Evolutionary conservation across 129 eudicot species (phyloP).

Genomic region (Arctium minus): DNA sequence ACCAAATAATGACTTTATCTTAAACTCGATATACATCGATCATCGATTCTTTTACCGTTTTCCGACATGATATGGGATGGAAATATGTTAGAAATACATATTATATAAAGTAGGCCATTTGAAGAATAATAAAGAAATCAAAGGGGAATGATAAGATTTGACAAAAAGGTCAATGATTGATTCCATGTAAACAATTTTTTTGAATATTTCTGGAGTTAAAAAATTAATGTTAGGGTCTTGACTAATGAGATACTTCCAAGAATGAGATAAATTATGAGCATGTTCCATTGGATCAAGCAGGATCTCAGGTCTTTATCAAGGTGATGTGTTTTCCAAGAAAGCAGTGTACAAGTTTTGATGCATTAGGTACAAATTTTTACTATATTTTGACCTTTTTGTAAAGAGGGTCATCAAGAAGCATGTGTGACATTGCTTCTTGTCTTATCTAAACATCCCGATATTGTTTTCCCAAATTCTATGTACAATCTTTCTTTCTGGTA

Average conservation of each 20-base stretch:
- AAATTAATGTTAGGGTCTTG: constrained; percentile 17
- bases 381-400: constrained; percentile 9
- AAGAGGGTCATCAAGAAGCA: constrained; percentile 25
- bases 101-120: background rate
- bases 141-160: background rate
- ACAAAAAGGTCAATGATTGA: constrained; percentile 20
- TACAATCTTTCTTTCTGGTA: background rate
- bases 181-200: constrained; percentile 9
- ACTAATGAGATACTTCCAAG: constrained; percentile 31
- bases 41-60: background rate
- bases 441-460: constrained; percentile 9
- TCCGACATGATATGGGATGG: background rate
- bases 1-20: background rate
- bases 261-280: constrained; percentile 38
- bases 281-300: constrained; percentile 71
- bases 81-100: background rate
- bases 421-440: constrained; percentile 25
- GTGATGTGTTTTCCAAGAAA: constrained; percentile 32
- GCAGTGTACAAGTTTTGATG: background rate
- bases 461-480: constrained; percentile 27
- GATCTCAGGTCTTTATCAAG: constrained; percentile 49
- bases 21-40: background rate
- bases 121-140: constrained; percentile 13
- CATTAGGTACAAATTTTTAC: background rate
- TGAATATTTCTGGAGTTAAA: background rate